phyloP scores from a whole-genome alignment of 2,329 filamentous ascomycete species.

The Endocalyx cinctus region DNA sequence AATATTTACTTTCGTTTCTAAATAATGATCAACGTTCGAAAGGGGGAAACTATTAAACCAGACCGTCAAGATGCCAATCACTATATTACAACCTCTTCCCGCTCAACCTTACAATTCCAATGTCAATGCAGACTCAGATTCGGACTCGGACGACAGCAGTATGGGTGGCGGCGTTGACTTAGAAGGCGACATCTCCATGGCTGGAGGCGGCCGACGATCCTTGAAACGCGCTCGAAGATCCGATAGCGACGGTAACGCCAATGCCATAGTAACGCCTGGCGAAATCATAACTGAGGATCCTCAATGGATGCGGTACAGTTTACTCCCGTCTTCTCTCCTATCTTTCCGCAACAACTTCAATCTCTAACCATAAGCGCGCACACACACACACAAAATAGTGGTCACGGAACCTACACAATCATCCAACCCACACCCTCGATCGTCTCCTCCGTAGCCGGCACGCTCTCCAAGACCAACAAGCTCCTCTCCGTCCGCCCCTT shows the following conservation, averaged over 20 bases:
- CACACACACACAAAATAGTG: no score
- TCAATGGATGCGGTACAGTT: constrained; percentile 83
- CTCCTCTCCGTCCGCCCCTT: constrained; percentile 87
- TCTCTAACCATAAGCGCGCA: no score
- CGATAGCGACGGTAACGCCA: constrained; percentile 13
- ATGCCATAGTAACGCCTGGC: constrained; percentile 78
- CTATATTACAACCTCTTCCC: constrained; percentile 26
- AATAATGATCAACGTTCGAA: no score
- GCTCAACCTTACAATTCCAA: constrained; percentile 10
- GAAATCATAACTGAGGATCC: constrained; percentile 82
- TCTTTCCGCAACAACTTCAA: neutral
- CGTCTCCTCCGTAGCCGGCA: constrained; percentile 84
- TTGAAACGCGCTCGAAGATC: constrained; percentile 32
- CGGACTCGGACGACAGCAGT: constrained; percentile 22
- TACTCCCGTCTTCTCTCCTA: neutral
- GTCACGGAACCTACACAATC: constrained; percentile 84
- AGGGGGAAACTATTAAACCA: no score
- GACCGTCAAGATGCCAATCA: constrained; percentile 30
- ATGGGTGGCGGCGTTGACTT: constrained; percentile 44
- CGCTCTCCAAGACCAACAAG: constrained; percentile 91
- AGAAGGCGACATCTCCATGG: constrained; percentile 41
- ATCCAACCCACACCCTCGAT: constrained; percentile 63
- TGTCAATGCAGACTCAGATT: constrained; percentile 7
- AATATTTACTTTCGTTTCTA: no score
- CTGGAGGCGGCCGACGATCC: constrained; percentile 22